Evolutionary conservation across 306 rosid genomes (phyloP).

Genomic region (barrel medic (Medicago truncatula)): DNA sequence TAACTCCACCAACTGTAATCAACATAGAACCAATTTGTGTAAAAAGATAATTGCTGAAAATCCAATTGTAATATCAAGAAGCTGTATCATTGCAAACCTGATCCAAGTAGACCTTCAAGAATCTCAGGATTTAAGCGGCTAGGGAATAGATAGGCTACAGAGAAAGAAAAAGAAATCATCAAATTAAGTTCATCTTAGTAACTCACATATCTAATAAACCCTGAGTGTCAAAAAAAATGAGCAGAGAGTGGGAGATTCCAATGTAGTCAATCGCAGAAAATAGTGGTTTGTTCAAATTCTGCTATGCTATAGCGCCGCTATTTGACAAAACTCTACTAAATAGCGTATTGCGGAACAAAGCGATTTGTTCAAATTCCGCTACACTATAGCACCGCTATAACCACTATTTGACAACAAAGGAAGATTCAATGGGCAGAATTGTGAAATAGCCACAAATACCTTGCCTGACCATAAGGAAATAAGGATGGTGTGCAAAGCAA

Average conservation of each 20-base stretch:
- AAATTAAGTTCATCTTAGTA: slow-evolving; percentile 31
- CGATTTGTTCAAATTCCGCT: too few species aligned
- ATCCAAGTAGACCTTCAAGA: slow-evolving; percentile 93
- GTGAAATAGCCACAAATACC: slow-evolving; percentile 16
- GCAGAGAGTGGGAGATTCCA: slow-evolving; percentile 23
- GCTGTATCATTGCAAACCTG: slow-evolving; percentile 60
- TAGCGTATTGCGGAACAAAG: too few species aligned
- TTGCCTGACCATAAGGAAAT: slow-evolving; percentile 6
- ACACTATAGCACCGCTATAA: too few species aligned
- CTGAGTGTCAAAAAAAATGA: slow-evolving; percentile 3
- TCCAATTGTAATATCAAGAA: slow-evolving; percentile 23
- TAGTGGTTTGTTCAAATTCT: too few species aligned
- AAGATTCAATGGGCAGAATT: slow-evolving; percentile 22
- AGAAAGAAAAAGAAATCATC: slow-evolving; percentile 37
- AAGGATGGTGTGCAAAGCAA: slow-evolving; percentile 10
- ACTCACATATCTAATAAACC: slow-evolving; percentile 16
- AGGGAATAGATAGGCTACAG: slow-evolving; percentile 88
- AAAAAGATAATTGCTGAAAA: slow-evolving; percentile 13
- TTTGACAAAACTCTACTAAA: too few species aligned
- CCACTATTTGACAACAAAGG: too few species aligned
- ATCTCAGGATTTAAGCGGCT: slow-evolving; percentile 91
- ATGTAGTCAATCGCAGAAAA: too few species aligned
- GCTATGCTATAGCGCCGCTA: too few species aligned
- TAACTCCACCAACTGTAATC: slow-evolving; percentile 85
- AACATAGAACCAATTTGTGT: slow-evolving; percentile 24